Base-by-base conservation (phyloP, 176 grass and related monocot genomes). In the Raddia guianensis region DNA sequence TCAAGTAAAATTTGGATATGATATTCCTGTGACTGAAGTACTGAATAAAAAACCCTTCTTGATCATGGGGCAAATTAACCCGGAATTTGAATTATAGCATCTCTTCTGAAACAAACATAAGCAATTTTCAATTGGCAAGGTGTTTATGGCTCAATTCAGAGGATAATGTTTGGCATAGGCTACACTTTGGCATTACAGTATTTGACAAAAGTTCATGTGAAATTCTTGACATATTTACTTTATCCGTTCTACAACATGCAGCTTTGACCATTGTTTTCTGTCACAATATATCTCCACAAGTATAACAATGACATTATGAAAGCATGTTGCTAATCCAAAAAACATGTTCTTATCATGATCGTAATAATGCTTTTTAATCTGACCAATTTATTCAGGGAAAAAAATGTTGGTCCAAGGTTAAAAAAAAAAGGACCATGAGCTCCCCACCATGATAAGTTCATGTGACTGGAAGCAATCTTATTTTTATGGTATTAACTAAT, bases 41-140 rank as follows among this genome's bases (percentile, higher is more conserved):
- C 27, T 27, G 27, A 27, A 27, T 27, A 27, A 27, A 35, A 76
- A 81, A 58, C 9, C 65, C 18, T 66, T 70, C 11, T 77, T 78
- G 27, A 79, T 52, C 43, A 73, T 12, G 16, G 35, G 63, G 32
- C 49, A 66, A 88, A 45, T 79, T 58, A 78, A 71, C 53, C 68
- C 60, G n/a, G 55, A 49, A 77, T 60, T 61, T 19, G 6, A 70
- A 52, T 57, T 82, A 59, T 59, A 72, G 33, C 19, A 73, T 79
- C 27, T 58, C 43, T 59, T 27, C 80, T 13, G 9, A 42, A 72
- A 9, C 33, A 79, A 68, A 50, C 50, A 71, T 58, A 32, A 43
- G 59, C 4, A 72, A 73, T 78, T 72, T 72, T 83, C n/a, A 78
- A 64, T 63, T 27, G 9, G 27, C 49, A 69, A 75, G 47, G 32